Conservation (phyloP, 2,329 filamentous ascomycete genomes). For the Botrytis squamosa region DNA sequence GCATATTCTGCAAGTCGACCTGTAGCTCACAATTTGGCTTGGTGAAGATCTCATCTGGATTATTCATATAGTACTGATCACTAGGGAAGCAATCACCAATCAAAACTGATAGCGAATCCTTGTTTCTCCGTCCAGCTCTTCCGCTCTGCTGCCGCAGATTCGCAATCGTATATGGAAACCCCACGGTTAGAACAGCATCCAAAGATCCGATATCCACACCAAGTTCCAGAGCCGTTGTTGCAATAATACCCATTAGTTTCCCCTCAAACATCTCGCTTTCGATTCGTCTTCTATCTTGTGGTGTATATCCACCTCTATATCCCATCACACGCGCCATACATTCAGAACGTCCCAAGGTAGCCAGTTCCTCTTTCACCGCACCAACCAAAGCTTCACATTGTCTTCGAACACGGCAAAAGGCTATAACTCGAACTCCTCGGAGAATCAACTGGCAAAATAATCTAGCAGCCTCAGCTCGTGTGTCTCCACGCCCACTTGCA, state of each 20-base stretch:
- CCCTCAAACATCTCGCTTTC: conserved; percentile 98
- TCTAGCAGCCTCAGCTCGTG: conserved; percentile 80
- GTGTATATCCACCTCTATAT: conserved; percentile 91
- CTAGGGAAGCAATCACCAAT: conserved; percentile 87
- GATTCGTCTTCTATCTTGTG: conserved; percentile 83
- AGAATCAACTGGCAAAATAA: conserved; percentile 88
- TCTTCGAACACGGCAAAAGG: conserved; percentile 85
- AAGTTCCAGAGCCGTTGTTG: conserved; percentile 87
- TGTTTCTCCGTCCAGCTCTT: conserved; percentile 85
- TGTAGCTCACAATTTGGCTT: conserved; percentile 86
- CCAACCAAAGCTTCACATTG: conserved; percentile 83
- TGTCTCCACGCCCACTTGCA: conserved; percentile 79
- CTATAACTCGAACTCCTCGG: conserved; percentile 85
- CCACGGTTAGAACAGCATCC: conserved; percentile 90
- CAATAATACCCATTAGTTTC: conserved; percentile 87
- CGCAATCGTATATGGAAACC: conserved; percentile 93
- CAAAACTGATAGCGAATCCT: conserved; percentile 86
- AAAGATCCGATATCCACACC: conserved; percentile 94
- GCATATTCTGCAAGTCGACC: conserved; percentile 87
- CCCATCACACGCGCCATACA: conserved; percentile 83
- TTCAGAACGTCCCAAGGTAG: conserved; percentile 69
- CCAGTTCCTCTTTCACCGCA: conserved; percentile 76
- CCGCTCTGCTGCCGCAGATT: conserved; percentile 95
- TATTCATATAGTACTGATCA: conserved; percentile 96
- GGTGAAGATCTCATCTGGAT: conserved; percentile 90